Conservation (phyloP, 306 rosid species). For the Acacia acuminata region DNA sequence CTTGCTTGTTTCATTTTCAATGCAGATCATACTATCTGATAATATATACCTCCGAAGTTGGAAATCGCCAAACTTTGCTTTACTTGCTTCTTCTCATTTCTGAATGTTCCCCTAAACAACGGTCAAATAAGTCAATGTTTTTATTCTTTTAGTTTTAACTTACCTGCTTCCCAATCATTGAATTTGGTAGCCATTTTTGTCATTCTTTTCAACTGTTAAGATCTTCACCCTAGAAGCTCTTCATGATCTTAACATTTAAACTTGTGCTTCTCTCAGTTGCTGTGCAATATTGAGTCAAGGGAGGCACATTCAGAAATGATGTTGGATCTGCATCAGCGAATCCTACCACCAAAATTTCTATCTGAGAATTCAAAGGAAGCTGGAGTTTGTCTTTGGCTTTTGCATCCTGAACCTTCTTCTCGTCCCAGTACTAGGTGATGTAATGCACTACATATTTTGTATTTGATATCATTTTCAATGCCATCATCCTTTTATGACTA, state of each 20-base stretch:
- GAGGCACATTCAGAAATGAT: slow-evolving; percentile 54
- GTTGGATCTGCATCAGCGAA: slow-evolving; percentile 69
- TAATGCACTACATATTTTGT: background rate
- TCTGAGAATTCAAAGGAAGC: slow-evolving; percentile 81
- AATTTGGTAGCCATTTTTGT: background rate
- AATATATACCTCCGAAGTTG: background rate
- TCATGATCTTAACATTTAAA: slow-evolving; percentile 31
- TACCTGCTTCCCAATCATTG: slow-evolving; percentile 16
- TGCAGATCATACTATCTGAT: background rate
- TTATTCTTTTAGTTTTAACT: background rate
- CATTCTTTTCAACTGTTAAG: slow-evolving; percentile 14
- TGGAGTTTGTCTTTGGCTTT: slow-evolving; percentile 94
- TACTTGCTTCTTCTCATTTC: background rate
- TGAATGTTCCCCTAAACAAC: background rate
- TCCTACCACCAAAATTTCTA: slow-evolving; percentile 83
- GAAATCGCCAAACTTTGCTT: background rate
- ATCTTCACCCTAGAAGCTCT: slow-evolving; percentile 14
- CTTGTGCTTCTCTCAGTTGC: slow-evolving; percentile 52
- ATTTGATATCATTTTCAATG: background rate
- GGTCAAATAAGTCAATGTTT: slow-evolving; percentile 7
- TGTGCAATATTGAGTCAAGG: slow-evolving; percentile 53
- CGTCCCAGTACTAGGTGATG: slow-evolving; percentile 80
- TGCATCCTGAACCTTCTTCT: slow-evolving; percentile 88
- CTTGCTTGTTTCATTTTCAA: background rate
- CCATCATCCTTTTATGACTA: background rate